These are phyloP conservation scores for Penicillium sp. DNA, from an alignment of 2,329 filamentous ascomycete genomes.

Conservation along the genomic window DNA sequence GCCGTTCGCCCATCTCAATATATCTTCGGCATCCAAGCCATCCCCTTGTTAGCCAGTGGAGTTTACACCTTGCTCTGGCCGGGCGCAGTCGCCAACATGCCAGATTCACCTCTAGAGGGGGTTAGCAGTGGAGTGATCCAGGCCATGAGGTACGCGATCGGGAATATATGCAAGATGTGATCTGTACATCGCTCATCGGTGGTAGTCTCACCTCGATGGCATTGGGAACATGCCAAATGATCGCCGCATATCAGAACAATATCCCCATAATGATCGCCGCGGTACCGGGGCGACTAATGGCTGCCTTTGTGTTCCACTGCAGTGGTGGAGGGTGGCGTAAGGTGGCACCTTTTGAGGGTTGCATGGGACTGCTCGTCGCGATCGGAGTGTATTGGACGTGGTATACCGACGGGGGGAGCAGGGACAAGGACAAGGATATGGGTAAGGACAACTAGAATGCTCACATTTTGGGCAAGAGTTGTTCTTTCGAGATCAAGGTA, in stretches of 20 bases:
- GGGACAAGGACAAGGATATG: neutral
- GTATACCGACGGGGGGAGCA: neutral
- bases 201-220: constrained; percentile 17
- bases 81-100: constrained; percentile 4
- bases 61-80: constrained; percentile 17
- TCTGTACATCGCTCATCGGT: neutral
- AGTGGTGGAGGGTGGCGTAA: constrained; percentile 12
- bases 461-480: no score
- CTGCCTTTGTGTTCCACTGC: constrained; percentile 12
- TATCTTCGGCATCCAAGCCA: constrained; percentile 18
- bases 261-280: constrained; percentile 18
- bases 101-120: constrained; percentile 13
- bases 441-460: neutral
- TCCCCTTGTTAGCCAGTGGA: constrained; percentile 16
- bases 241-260: constrained; percentile 21
- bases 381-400: constrained; percentile 17
- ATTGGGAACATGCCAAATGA: constrained; percentile 14
- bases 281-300: constrained; percentile 17
- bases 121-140: constrained; percentile 15
- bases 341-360: constrained; percentile 19
- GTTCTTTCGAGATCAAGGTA: no score
- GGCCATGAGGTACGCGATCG: constrained; percentile 15
- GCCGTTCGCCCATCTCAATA: constrained; percentile 7
- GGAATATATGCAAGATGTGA: neutral
- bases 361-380: constrained; percentile 16